phyloP scores from a whole-genome alignment of 2,329 filamentous ascomycete species.

The Trichophaea hybrida region DNA sequence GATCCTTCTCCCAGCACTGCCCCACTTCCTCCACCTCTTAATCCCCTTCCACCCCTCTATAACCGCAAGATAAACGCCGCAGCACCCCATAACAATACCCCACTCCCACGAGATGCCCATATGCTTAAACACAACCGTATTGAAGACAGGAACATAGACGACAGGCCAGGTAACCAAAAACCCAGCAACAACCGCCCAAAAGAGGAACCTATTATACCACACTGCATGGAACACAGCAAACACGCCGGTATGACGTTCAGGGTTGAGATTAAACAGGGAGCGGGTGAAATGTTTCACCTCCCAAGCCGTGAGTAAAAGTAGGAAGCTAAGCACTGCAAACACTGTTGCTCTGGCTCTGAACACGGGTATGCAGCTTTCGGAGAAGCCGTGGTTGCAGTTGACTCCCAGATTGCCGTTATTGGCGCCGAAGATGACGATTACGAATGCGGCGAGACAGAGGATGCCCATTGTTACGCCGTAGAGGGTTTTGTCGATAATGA shows the following conservation, averaged over 20 bases:
- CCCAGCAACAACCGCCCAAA: slow-evolving; percentile 47
- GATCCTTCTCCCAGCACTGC: slow-evolving; percentile 8
- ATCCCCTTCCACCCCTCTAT: slow-evolving; percentile 56
- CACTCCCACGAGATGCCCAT: slow-evolving; percentile 56
- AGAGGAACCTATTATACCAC: slow-evolving; percentile 53
- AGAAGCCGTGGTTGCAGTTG: slow-evolving; percentile 44
- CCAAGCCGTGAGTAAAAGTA: slow-evolving; percentile 55
- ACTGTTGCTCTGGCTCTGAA: slow-evolving; percentile 54
- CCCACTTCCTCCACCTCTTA: slow-evolving; percentile 38
- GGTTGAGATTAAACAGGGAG: slow-evolving; percentile 54
- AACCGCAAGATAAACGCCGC: slow-evolving; percentile 46
- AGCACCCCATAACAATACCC: slow-evolving; percentile 49
- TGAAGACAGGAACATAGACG: slow-evolving; percentile 54
- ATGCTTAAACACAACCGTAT: slow-evolving; percentile 55
- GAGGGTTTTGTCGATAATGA: slow-evolving; percentile 52
- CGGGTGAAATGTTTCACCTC: slow-evolving; percentile 58
- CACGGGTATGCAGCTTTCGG: slow-evolving; percentile 40
- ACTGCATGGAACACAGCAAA: slow-evolving; percentile 45
- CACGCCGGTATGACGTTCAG: slow-evolving; percentile 38
- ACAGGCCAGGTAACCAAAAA: slow-evolving; percentile 48
- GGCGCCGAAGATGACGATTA: slow-evolving; percentile 42
- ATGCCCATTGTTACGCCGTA: slow-evolving; percentile 51
- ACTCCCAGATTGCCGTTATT: slow-evolving; percentile 42
- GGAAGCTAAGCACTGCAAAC: slow-evolving; percentile 54
- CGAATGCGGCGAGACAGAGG: slow-evolving; percentile 47